Percentiles rank a stretch among this genome's conserved stretches.
Evolutionary conservation across 257 asterid genomes (phyloP).

Genomic region (Scutellaria minor): DNA sequence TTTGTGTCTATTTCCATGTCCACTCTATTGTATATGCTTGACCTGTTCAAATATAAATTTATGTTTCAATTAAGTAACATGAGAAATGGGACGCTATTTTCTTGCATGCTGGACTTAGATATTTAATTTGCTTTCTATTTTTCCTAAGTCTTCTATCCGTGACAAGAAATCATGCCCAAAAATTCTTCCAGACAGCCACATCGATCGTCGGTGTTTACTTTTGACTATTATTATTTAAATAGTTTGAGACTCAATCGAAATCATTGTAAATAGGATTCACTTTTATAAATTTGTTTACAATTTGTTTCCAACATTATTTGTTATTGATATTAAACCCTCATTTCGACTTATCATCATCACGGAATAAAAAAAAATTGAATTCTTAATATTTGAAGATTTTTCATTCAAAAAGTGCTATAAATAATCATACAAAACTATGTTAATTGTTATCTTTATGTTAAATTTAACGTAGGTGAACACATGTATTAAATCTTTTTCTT

Average conservation of each 20-base stretch:
- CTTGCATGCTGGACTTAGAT: slow-evolving; percentile 23
- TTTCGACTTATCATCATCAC: too few species aligned
- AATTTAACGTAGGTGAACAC: too few species aligned
- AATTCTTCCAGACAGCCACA: slow-evolving; percentile 30
- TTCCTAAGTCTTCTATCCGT: slow-evolving; percentile 31
- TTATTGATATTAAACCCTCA: too few species aligned
- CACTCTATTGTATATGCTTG: slow-evolving; percentile 1
- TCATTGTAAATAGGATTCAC: too few species aligned
- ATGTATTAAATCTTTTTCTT: too few species aligned
- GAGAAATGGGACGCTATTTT: slow-evolving; percentile 11
- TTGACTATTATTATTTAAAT: slow-evolving; percentile 9
- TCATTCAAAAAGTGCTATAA: too few species aligned
- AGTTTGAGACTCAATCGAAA: not conserved
- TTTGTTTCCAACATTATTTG: too few species aligned
- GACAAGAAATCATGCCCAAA: slow-evolving; percentile 30
- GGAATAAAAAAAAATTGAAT: too few species aligned
- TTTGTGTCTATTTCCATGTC: slow-evolving; percentile 11
- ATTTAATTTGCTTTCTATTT: not conserved
- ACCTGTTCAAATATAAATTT: slow-evolving; percentile 22
- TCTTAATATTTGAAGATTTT: too few species aligned
- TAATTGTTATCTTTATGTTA: too few species aligned
- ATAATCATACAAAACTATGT: too few species aligned
- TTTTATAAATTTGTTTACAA: too few species aligned
- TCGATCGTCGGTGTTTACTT: not conserved
- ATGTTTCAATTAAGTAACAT: not conserved